Percentiles rank a stretch among this genome's conserved stretches.
These are phyloP conservation scores for Umbelopsis sp. DNA, from an alignment of 371 early-diverging fungal genomes.

Conservation along the genomic window DNA sequence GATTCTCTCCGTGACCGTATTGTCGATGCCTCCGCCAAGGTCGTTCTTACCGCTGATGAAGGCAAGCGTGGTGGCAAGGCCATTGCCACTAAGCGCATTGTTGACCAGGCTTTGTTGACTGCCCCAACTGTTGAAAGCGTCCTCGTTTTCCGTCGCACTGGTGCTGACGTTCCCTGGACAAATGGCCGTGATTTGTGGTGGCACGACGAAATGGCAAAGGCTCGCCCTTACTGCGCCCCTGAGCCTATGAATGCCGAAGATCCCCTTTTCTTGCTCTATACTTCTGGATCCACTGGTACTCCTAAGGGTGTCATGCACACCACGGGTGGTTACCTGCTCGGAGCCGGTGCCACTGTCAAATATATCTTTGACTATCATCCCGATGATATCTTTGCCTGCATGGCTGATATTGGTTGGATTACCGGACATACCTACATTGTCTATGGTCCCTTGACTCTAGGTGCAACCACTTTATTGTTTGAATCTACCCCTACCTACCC, in stretches of 20 bases:
- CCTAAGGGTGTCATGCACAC: conserved; percentile 95
- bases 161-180: conserved; percentile 71
- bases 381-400: conserved; percentile 85
- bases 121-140: conserved; percentile 82
- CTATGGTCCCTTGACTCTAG: conserved; percentile 93
- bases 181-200: conserved; percentile 85
- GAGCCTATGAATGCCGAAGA: conserved; percentile 90
- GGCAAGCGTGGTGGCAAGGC: conserved; percentile 90
- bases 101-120: conserved; percentile 81
- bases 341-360: conserved; percentile 85
- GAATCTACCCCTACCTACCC: conserved; percentile 91
- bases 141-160: conserved; percentile 89
- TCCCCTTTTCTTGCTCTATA: conserved; percentile 96
- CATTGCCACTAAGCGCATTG: conserved; percentile 89
- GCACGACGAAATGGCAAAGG: conserved; percentile 79
- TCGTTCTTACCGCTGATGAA: conserved; percentile 86
- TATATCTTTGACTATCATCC: conserved; percentile 91
- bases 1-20: conserved; percentile 88
- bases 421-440: conserved; percentile 90
- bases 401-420: conserved; percentile 85
- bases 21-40: conserved; percentile 72
- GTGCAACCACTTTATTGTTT: conserved; percentile 92
- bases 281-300: conserved; percentile 93
- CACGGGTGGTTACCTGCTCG: conserved; percentile 94
- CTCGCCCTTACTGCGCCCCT: conserved; percentile 81